phyloP scores from a whole-genome alignment of 371 early-diverging fungal species.

The Mucor piriformis region DNA sequence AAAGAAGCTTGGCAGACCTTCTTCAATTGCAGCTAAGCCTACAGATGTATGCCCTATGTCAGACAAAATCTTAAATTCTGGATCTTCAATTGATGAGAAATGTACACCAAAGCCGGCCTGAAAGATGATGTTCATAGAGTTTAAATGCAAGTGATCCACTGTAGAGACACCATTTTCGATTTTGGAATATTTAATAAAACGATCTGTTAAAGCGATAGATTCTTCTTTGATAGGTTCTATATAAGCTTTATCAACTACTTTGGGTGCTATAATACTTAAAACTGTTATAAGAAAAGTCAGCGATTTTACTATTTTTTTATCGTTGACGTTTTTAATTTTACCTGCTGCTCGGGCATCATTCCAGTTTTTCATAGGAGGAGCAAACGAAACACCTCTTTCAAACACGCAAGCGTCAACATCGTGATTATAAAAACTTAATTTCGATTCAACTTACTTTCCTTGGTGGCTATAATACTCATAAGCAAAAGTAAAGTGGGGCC shows the following conservation, averaged over 20 bases:
- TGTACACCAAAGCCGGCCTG: background rate
- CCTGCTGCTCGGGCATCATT: no score
- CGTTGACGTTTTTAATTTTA: no score
- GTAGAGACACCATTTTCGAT: background rate
- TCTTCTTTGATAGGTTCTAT: constrained; percentile 3
- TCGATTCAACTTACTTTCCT: constrained; percentile 20
- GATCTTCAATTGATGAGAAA: constrained; percentile 12
- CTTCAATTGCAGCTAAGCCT: constrained; percentile 3
- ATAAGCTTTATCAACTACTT: background rate
- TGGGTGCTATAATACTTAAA: no score
- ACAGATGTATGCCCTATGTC: background rate
- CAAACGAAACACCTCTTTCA: no score
- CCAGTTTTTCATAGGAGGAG: no score
- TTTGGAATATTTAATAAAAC: background rate
- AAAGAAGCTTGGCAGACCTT: constrained; percentile 11
- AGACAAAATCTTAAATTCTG: constrained; percentile 4
- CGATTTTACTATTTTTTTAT: no score
- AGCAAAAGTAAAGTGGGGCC: constrained; percentile 2
- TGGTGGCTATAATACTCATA: constrained; percentile 4
- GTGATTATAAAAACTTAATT: no score
- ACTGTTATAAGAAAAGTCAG: no score
- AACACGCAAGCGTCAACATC: no score
- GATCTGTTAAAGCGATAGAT: background rate
- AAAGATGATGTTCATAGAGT: constrained; percentile 15
- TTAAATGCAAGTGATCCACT: background rate